Evolutionary conservation across 768 basidiomycete genomes (phyloP).

Genomic region (Suillus subalutaceus): DNA sequence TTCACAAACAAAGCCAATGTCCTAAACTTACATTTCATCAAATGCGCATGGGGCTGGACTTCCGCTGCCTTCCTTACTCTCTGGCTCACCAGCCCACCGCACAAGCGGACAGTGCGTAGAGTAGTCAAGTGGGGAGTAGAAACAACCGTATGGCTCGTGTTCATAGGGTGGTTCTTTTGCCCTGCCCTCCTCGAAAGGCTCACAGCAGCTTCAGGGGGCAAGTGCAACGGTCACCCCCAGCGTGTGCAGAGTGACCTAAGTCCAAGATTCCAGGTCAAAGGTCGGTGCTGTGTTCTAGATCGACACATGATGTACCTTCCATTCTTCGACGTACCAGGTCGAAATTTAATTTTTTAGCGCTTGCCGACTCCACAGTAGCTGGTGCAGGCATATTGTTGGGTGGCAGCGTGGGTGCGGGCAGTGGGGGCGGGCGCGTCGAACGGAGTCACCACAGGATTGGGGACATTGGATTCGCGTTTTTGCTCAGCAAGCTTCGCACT

Average conservation of each 20-base stretch:
- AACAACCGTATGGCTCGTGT: slow-evolving; percentile 70
- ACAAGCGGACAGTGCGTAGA: slow-evolving; percentile 43
- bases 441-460: too few species aligned
- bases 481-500: too few species aligned
- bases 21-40: slow-evolving; percentile 88
- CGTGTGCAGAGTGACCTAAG: slow-evolving; percentile 11
- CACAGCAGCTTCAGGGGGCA: slow-evolving; percentile 66
- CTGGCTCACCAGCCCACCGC: slow-evolving; percentile 58
- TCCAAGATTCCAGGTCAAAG: background rate
- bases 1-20: slow-evolving; percentile 82
- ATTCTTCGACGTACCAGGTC: background rate
- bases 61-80: slow-evolving; percentile 62
- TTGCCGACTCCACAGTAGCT: background rate
- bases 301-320: background rate
- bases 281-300: background rate
- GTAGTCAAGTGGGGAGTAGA: slow-evolving; percentile 57
- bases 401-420: too few species aligned
- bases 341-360: background rate
- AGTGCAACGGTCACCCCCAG: slow-evolving; percentile 73
- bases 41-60: slow-evolving; percentile 92
- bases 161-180: slow-evolving; percentile 89
- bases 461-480: too few species aligned
- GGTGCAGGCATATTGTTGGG: background rate
- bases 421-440: too few species aligned
- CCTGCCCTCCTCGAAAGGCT: slow-evolving; percentile 75